Evolutionary conservation across 768 basidiomycete genomes (phyloP), one percentile per base, ranked within the genome.

Genomic region (Russula emetica): DNA sequence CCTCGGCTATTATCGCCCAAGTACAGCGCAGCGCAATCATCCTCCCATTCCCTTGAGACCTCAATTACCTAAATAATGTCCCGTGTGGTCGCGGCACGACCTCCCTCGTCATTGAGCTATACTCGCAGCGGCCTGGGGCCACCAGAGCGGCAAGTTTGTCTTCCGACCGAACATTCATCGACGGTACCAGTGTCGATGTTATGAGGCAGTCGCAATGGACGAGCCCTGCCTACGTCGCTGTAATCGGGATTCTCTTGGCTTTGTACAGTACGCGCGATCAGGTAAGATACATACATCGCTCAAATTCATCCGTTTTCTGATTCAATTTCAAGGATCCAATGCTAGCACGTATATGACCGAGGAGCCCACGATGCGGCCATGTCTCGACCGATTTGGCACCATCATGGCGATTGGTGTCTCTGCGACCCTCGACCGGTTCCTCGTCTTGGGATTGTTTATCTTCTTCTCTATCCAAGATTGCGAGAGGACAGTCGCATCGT

Each of bases 271-370:
- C 71, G 89, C 87, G 0, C 72, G 90, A 22, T 88, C 86, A 30
- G 87, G 84, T 83, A 69, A n/a, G 77, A 6, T 16, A 1, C 40
- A 11, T 24, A 18, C n/a, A 20, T 36, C n/a, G 3, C 5, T 42
- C 57, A 32, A 5, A 2, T 9, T 9, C 13, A 3, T 6, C 11
- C 18, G 2, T 38, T 26, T 40, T 22, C 18, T 56, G 42, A 10
- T 16, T 8, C 4, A 20, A 18, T 66, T 45, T 6, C 55, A 55
- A 85, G 87, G 86, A 2, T 90, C 87, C 71, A 87, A 90, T 70
- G 88, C 87, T 20, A 82, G 87, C 71, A 81, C 87, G 58, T 61
- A 87, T 84, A 86, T 88, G 86, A 87, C 85, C 0, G 89, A 91
- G 74, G 89, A 92, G 74, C 90, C 0, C 82, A 76, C 55, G 87